Base-by-base conservation (phyloP, 2,329 filamentous ascomycete genomes). In the Monosporascus cannonballus region DNA sequence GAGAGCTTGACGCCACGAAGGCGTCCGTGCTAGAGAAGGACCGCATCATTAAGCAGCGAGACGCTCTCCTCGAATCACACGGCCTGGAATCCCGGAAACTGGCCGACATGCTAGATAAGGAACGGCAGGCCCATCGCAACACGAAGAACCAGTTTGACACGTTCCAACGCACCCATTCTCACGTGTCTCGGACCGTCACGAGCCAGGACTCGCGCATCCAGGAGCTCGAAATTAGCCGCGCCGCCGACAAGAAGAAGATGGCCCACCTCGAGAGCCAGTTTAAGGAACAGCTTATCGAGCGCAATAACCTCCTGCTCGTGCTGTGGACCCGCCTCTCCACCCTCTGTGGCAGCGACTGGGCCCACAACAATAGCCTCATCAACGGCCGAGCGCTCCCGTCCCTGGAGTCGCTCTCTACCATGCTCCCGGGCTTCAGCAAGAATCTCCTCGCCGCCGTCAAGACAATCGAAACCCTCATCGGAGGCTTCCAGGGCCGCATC, bases 311-410 rank as follows among this genome's bases (percentile, higher is more conserved):
- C 50, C 79, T 97, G 18, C 81, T 96, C 22, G 80, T 84, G n/a
- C 75, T 97, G 5, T 99, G 94, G 94, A 93, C 93, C 57, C 83
- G 89, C 46, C 79, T 99, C 8, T 92, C 90, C 3, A 79, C 83
- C 0, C 79, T 97, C 44, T 97, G 94, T 63, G 94, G 94, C 11
- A 81, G 84, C 0, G 94, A 97, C 65, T 99, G 94, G 93, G 84
- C 89, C 4, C 89, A 96, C 68, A 85, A 87, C 63, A 92, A 97
- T 69, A 87, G 87, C 52, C 82, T 96, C 24, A 89, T 97, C 65
- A 93, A 94, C 63, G 90, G 91, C 20, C 89, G 93, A 54, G 83
- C 81, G 1, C 74, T 96, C 6, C 90, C 92, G 0, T 90, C 87
- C 14, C 78, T 95, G 36, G 93, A 96, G 64, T 85, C 91, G 15